Conservation (phyloP, 352 stramenopile genomes). For the Pythium dissimile region DNA sequence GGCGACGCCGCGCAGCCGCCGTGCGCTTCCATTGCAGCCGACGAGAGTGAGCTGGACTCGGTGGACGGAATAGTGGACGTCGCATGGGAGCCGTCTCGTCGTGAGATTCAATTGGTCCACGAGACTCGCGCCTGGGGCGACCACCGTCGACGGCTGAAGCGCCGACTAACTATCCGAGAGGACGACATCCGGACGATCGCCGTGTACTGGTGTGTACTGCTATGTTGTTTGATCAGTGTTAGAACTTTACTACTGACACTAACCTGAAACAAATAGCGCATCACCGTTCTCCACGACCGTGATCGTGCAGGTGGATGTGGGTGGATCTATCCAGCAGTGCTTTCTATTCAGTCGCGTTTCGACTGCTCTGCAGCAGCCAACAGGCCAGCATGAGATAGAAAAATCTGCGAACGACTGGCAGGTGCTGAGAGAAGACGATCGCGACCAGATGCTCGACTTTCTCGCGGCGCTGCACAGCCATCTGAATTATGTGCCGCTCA, state of each 20-base stretch:
- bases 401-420: background rate
- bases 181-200: conserved; percentile 15
- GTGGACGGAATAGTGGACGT: conserved; percentile 1
- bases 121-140: background rate
- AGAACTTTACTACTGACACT: too few species aligned
- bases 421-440: conserved; percentile 11
- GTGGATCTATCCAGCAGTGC: conserved; percentile 36
- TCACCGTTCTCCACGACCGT: conserved; percentile 54
- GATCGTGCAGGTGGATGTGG: conserved; percentile 44
- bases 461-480: conserved; percentile 37
- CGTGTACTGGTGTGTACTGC: conserved; percentile 49
- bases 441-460: conserved; percentile 29
- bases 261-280: conserved; percentile 23
- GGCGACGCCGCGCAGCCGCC: conserved; percentile 18
- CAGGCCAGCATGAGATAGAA: background rate
- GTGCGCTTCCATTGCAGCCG: background rate
- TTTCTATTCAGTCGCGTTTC: conserved; percentile 46
- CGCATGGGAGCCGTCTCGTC: background rate
- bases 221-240: too few species aligned
- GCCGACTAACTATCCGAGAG: conserved; percentile 6
- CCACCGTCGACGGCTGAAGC: background rate
- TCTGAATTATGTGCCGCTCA: conserved; percentile 47
- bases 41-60: conserved; percentile 8
- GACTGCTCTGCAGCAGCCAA: background rate
- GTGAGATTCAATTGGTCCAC: conserved; percentile 1